Evolutionary conservation across 352 stramenopile species (phyloP), one percentile per base, ranked within the genome.

Genomic region (Phytophthora pistaciae): DNA sequence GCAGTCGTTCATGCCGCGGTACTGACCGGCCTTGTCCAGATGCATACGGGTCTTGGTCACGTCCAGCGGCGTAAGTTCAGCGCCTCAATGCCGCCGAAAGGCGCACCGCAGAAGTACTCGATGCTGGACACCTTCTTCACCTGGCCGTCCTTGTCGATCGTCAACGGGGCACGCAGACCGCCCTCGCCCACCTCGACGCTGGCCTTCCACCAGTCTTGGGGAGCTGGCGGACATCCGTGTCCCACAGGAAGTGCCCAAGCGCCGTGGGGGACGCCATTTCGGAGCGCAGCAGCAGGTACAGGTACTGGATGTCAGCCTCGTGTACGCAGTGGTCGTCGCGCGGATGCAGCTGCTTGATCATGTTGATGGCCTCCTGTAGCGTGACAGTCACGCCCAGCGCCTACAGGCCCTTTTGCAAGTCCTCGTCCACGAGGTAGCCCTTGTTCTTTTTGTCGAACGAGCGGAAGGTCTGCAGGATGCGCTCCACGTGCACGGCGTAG

Each of bases 11-110:
- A 97, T 95, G 66, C 91, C 91, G 6, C 83, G 88, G 81, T 97
- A 97, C 63, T 95, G 65, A n/a, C n/a, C n/a, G n/a, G n/a, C 84
- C 76, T 94, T 95, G 75, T 97, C 91, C 13, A 97, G 80, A 56
- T 97, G 91, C 66, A 97, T 75, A 7, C 91, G 87, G 16, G 91
- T 97, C 80, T 97, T 97, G 64, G 89, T 88, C 33, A 96, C 88
- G 69, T 97, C 91, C 31, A 97, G 70, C 40, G 91, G 91, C 69
- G 91, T 94, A 97, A 72, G 70, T 92, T 92, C 53, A 94, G 20
- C 6, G 91, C 89, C 64, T 97, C 91, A 23, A 94, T 91, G 52
- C 96, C 85, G 48, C 91, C 91, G 10, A 85, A 95, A 20, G 92
- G 69, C 38, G 89, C 91, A 25, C 91, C n/a, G 27, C 89, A 90